Evolutionary conservation across 805 yeast genomes (phyloP).

Genomic region (Yueomyces sp.): DNA sequence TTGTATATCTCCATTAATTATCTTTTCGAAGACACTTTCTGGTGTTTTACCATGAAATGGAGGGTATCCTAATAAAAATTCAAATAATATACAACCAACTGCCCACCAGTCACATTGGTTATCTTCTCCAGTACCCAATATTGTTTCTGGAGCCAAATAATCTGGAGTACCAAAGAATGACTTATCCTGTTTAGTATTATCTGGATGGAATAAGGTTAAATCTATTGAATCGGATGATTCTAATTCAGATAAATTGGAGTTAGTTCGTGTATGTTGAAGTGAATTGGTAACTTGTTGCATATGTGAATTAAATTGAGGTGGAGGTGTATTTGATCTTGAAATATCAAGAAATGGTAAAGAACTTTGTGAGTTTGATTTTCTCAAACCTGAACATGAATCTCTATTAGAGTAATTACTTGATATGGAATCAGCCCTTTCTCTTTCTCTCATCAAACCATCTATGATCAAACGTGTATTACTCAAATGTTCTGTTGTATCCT

Average conservation of each 20-base stretch:
- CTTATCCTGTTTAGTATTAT: slow-evolving; percentile 36
- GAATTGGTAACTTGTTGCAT: neutral
- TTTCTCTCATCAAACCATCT: slow-evolving; percentile 3
- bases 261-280: slow-evolving; percentile 12
- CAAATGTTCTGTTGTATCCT: neutral
- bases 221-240: slow-evolving; percentile 18
- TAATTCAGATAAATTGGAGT: slow-evolving; percentile 23
- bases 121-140: slow-evolving; percentile 69
- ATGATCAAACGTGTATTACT: neutral
- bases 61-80: slow-evolving; percentile 82
- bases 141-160: slow-evolving; percentile 93
- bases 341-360: slow-evolving; percentile 17
- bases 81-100: slow-evolving; percentile 88
- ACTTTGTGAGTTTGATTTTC: slow-evolving; percentile 19
- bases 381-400: slow-evolving; percentile 11
- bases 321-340: slow-evolving; percentile 20
- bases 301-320: slow-evolving; percentile 4
- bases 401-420: slow-evolving; percentile 9
- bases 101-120: slow-evolving; percentile 84
- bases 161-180: slow-evolving; percentile 95
- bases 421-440: slow-evolving; percentile 8
- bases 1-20: slow-evolving; percentile 55
- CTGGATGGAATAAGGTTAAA: slow-evolving; percentile 67
- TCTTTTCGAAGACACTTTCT: slow-evolving; percentile 69
- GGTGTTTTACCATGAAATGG: slow-evolving; percentile 85